Percentiles rank a stretch among this genome's conserved stretches.
phyloP scores from a whole-genome alignment of 352 stramenopile species.

The Globisporangium spinosum region DNA sequence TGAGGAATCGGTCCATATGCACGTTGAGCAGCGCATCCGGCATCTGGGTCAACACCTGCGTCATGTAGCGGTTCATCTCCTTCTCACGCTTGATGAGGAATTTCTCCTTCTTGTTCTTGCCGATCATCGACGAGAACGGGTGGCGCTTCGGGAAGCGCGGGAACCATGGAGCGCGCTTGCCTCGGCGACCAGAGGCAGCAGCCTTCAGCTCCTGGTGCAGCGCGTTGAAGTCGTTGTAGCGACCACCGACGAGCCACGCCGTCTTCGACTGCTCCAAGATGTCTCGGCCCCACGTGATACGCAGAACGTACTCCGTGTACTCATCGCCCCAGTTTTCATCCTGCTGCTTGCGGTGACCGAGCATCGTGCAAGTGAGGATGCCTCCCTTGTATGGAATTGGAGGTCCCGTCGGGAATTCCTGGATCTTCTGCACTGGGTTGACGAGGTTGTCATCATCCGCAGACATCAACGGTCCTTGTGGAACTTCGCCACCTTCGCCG shows the following conservation, averaged over 20 bases:
- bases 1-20: constrained; percentile 89
- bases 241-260: constrained; percentile 82
- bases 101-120: constrained; percentile 90
- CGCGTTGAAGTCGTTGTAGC: constrained; percentile 90
- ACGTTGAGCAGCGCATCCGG: constrained; percentile 85
- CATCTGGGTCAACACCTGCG: constrained; percentile 89
- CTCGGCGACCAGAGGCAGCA: constrained; percentile 72
- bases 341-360: constrained; percentile 86
- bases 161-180: constrained; percentile 88
- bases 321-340: constrained; percentile 89
- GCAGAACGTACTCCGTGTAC: constrained; percentile 88
- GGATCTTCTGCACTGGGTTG: constrained; percentile 83
- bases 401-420: constrained; percentile 87
- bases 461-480: constrained; percentile 76
- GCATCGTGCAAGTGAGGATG: constrained; percentile 87
- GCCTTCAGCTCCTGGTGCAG: constrained; percentile 88
- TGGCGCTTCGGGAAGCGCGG: constrained; percentile 88
- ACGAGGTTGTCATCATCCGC: constrained; percentile 85
- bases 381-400: constrained; percentile 89
- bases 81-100: constrained; percentile 91
- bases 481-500: constrained; percentile 73
- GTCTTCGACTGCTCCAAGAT: constrained; percentile 88
- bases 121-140: constrained; percentile 88
- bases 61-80: constrained; percentile 90
- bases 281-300: constrained; percentile 84